A percentile compares a stretch with the other conserved stretches of the same genome.
phyloP scores from a whole-genome alignment of 495 filamentous ascomycete species.

The Penicillium cinerascens region DNA sequence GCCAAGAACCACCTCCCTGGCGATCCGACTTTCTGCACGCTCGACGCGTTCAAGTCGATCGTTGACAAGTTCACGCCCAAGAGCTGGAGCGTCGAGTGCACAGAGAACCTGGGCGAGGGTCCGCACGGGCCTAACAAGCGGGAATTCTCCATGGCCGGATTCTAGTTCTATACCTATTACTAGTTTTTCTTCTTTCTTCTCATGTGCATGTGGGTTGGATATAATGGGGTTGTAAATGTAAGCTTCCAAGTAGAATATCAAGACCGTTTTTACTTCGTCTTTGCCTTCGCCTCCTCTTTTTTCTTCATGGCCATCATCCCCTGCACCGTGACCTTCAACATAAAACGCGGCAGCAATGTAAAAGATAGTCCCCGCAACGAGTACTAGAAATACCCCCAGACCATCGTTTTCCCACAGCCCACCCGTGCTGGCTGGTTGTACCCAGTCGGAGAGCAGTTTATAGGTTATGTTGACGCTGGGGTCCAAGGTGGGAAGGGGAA shows the following conservation, averaged over 20 bases:
- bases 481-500: background rate
- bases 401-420: constrained; percentile 25
- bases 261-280: constrained; percentile 6
- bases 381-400: constrained; percentile 31
- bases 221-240: constrained; percentile 9
- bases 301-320: constrained; percentile 13
- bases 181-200: background rate
- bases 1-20: constrained; percentile 82
- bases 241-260: background rate
- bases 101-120: constrained; percentile 55
- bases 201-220: constrained; percentile 11
- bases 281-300: constrained; percentile 11
- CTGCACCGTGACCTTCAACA: constrained; percentile 14
- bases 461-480: background rate
- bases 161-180: constrained; percentile 22
- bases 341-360: constrained; percentile 18
- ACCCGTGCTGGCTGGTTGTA: constrained; percentile 13
- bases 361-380: constrained; percentile 21
- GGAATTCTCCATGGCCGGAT: constrained; percentile 35
- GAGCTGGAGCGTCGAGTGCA: constrained; percentile 75
- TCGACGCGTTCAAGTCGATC: constrained; percentile 87
- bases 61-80: constrained; percentile 84
- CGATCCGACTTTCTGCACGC: constrained; percentile 87
- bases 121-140: constrained; percentile 35
- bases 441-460: background rate